Evolutionary conservation across 2,329 filamentous ascomycete species (phyloP), one percentile per base, ranked within the genome.

Genomic region (Cladosporium colombiae): DNA sequence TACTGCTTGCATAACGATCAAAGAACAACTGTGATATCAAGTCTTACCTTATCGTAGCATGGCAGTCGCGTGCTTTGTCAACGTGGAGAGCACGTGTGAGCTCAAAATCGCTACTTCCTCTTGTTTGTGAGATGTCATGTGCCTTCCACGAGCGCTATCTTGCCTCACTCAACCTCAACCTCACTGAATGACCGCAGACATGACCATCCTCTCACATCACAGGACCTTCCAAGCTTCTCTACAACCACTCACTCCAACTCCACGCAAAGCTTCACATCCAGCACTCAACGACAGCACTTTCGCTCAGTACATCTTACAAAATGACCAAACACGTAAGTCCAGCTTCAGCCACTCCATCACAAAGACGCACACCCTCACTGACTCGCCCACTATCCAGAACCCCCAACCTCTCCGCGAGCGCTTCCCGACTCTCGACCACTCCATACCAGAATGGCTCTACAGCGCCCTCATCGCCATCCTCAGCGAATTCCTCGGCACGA

Each of bases 401-500:
- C 31, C 31, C 25, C 52, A 52, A 53, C 50, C 55, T 10, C 40
- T 59, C 27, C 62, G 55, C 53, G 55, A 59, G n/a, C 55, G 40
- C 44, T 33, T 55, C 31, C 29, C 29, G 1, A 23, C 50, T 35
- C 35, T 50, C 49, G 35, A 64, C 21, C 62, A 31, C 27, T 18
- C 44, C 37, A 5, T 66, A 6, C 50, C 64, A 25, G 35, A 37
- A 21, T 25, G 57, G 21, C 16, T 35, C 25, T 62, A 62, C 52
- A 68, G 68, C 62, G 68, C 73, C 52, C 69, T 73, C 62, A 65
- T 74, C 33, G 71, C 72, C 0, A 57, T 65, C 49, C 31, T 73
- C 10, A 72, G 72, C 29, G 76, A 78, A 59, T 77, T 77, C 52
- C 71, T 76, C 11, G 76, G 75, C 1, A 78, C 76, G 2, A 75